Percentiles rank a stretch among this genome's conserved stretches.
These are phyloP conservation scores for Atalantia buxifolia DNA, from an alignment of 345 rosid species.

Conservation along the genomic window DNA sequence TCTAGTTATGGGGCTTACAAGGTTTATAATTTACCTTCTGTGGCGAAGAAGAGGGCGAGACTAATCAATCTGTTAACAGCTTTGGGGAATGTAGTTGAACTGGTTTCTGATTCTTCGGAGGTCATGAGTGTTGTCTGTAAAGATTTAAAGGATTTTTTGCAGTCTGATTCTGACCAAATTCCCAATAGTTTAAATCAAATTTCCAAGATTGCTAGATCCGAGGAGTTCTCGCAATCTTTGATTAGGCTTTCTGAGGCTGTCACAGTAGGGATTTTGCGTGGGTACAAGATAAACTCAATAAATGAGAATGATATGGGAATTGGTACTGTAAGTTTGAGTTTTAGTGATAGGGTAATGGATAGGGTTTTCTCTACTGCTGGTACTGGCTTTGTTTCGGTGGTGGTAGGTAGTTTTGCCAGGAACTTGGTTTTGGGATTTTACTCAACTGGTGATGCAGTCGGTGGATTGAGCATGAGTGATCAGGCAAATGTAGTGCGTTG, in stretches of 20 bases:
- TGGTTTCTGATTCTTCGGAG: constrained; percentile 75
- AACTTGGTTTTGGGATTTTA: constrained; percentile 83
- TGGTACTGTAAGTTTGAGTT: constrained; percentile 25
- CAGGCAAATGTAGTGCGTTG: constrained; percentile 5
- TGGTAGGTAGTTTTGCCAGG: constrained; percentile 90
- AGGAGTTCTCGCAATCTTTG: constrained; percentile 60
- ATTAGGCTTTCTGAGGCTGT: constrained; percentile 57
- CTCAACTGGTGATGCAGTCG: constrained; percentile 29
- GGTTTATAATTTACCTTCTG: constrained; percentile 63
- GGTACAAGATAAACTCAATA: constrained; percentile 35
- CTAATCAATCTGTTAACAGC: constrained; percentile 55
- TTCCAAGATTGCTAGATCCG: constrained; percentile 64
- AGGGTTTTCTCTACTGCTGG: constrained; percentile 68
- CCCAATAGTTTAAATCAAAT: constrained; percentile 89
- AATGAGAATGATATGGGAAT: constrained; percentile 11
- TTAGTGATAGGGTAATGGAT: constrained; percentile 62
- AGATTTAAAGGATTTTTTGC: constrained; percentile 67
- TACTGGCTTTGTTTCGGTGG: constrained; percentile 75
- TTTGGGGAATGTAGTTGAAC: constrained; percentile 55
- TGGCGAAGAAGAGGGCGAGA: constrained; percentile 58
- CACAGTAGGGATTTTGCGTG: constrained; percentile 61
- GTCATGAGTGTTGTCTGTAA: constrained; percentile 52
- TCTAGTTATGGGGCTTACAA: constrained; percentile 81
- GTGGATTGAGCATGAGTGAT: constrained; percentile 12
- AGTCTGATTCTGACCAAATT: constrained; percentile 69